These are phyloP conservation scores for Pterula multifida DNA, from an alignment of 1,284 basidiomycete species.

Conservation along the genomic window DNA sequence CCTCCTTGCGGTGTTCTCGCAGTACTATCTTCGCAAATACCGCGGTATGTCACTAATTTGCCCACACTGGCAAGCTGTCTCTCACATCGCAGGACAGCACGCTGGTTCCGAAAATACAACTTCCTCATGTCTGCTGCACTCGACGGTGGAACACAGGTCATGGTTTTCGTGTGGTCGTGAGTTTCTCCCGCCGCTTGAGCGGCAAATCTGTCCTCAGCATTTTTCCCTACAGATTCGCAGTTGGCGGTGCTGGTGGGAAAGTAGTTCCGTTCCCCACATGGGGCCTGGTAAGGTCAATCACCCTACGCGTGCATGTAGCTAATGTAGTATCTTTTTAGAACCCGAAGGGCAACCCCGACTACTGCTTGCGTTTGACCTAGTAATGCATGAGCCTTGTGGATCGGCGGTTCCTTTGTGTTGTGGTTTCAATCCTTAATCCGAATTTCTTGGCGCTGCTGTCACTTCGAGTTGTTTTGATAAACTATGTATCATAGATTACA, in stretches of 20 bases:
- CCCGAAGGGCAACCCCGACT: conserved; percentile 20
- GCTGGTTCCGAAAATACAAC: conserved; percentile 13
- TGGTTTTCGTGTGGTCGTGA: conserved; percentile 21
- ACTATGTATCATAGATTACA: too few species aligned
- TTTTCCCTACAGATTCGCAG: conserved; percentile 32
- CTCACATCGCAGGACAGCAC: background rate
- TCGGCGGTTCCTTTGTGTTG: too few species aligned
- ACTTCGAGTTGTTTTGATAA: too few species aligned
- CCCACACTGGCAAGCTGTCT: background rate
- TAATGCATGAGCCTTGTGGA: too few species aligned
- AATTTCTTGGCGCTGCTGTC: too few species aligned
- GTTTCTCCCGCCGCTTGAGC: background rate
- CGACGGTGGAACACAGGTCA: conserved; percentile 22
- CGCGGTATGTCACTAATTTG: conserved; percentile 7
- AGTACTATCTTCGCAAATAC: conserved; percentile 21
- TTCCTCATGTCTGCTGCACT: conserved; percentile 26
- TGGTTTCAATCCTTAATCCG: too few species aligned
- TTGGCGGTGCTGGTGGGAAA: conserved; percentile 40
- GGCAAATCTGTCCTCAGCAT: background rate
- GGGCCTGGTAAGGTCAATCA: conserved; percentile 17
- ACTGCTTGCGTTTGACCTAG: conserved; percentile 17
- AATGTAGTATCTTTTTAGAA: conserved; percentile 12
- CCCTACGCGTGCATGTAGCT: background rate
- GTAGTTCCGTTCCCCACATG: conserved; percentile 30
- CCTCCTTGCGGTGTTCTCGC: conserved; percentile 17